phyloP scores from a whole-genome alignment of 768 basidiomycete species.

The Candolleomyces eurysporus region DNA sequence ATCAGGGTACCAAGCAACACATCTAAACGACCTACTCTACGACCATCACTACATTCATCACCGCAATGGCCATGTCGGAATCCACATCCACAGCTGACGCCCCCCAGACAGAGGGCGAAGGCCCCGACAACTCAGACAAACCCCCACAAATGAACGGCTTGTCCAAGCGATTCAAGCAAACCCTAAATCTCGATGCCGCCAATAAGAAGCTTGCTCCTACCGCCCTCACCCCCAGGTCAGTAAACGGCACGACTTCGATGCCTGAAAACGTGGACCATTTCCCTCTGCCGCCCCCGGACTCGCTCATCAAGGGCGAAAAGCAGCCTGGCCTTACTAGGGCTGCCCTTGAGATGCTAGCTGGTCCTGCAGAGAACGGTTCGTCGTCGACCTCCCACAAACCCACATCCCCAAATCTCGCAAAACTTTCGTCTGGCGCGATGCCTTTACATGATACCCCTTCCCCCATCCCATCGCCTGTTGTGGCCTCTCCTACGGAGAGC shows the following conservation, averaged over 20 bases:
- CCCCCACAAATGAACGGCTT: constrained; percentile 41
- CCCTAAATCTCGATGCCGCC: constrained; percentile 16
- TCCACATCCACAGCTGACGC: constrained; percentile 49
- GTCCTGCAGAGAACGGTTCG: constrained; percentile 12
- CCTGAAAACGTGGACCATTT: constrained; percentile 25
- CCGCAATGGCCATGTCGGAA: constrained; percentile 42
- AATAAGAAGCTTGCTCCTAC: constrained; percentile 12
- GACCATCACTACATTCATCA: constrained; percentile 16
- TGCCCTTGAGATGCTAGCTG: constrained; percentile 39
- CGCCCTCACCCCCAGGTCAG: constrained; percentile 16
- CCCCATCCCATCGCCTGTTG: constrained; percentile 25
- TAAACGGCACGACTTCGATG: constrained; percentile 13
- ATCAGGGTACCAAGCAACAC: constrained; percentile 11
- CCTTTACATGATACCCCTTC: background rate
- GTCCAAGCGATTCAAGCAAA: constrained; percentile 24
- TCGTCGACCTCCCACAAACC: background rate
- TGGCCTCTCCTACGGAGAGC: constrained; percentile 54
- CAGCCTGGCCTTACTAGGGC: constrained; percentile 48
- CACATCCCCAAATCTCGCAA: constrained; percentile 10
- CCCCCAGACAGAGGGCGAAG: constrained; percentile 53
- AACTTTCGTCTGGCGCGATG: constrained; percentile 11
- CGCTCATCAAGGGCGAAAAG: constrained; percentile 45
- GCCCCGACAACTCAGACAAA: constrained; percentile 58
- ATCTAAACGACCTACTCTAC: constrained; percentile 15
- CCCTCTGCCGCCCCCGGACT: constrained; percentile 53